These are phyloP conservation scores for Carex kokanica DNA, from an alignment of 176 grass and related monocot genomes.

Conservation along the genomic window DNA sequence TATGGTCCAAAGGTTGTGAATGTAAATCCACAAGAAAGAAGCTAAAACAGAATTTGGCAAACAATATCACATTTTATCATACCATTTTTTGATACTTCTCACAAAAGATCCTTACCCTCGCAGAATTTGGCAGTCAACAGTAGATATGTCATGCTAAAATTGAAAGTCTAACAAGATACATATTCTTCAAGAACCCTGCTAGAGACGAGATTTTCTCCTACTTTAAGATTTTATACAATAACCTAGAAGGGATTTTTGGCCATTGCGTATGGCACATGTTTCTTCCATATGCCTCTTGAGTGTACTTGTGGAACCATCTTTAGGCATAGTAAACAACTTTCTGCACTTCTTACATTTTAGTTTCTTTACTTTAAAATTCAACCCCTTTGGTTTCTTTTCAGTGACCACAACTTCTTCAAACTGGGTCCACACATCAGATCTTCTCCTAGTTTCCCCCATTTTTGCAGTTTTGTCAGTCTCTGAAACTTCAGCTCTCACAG, in stretches of 20 bases:
- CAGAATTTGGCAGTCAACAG: neutral
- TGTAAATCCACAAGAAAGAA: neutral
- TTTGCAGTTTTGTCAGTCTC: neutral
- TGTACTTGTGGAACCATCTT: neutral
- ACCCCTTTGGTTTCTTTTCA: neutral
- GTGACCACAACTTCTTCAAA: conserved; percentile 6
- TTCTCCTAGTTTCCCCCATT: neutral
- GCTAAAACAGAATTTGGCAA: neutral
- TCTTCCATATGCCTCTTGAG: conserved; percentile 9
- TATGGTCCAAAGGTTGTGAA: neutral
- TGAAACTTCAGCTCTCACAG: neutral
- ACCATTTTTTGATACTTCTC: neutral
- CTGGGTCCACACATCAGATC: conserved; percentile 4
- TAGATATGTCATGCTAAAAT: too few relatives aligned
- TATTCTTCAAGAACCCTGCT: neutral
- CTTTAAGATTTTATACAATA: neutral
- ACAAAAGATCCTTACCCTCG: neutral
- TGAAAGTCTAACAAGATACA: too few relatives aligned
- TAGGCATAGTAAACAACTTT: neutral
- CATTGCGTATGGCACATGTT: conserved; percentile 2
- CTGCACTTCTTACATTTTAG: neutral
- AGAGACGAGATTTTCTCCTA: conserved; percentile 5
- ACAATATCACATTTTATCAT: neutral
- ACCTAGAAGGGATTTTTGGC: neutral
- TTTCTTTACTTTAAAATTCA: neutral